A percentile compares a stretch with the other conserved stretches of the same genome.
Conservation (phyloP, 2,329 filamentous ascomycete species). For the Xylogone sp. region DNA sequence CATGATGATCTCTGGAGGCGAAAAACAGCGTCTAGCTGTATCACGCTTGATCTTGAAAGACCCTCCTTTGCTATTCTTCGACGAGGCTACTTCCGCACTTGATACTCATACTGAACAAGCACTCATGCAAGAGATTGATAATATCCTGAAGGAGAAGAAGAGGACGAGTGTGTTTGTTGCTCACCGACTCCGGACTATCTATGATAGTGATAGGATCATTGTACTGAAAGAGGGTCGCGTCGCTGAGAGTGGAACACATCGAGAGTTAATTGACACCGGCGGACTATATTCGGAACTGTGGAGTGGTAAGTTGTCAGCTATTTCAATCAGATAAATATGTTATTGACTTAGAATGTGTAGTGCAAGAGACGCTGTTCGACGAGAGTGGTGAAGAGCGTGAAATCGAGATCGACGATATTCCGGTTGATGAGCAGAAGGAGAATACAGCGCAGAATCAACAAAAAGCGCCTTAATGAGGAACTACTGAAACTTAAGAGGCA, state of each 20-base stretch:
- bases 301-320: constrained; percentile 67
- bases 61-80: constrained; percentile 86
- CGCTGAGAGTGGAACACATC: constrained; percentile 86
- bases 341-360: too few relatives aligned
- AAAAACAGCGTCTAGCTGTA: constrained; percentile 88
- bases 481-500: too few relatives aligned
- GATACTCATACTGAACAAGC: constrained; percentile 93
- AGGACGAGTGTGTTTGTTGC: constrained; percentile 94
- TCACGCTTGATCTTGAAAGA: constrained; percentile 84
- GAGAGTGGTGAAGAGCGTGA: constrained; percentile 41
- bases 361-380: constrained; percentile 58
- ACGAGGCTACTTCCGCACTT: constrained; percentile 88
- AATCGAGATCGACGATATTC: constrained; percentile 12
- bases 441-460: too few relatives aligned
- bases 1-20: constrained; percentile 94
- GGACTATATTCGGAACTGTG: constrained; percentile 87
- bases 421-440: neutral
- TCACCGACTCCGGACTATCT: constrained; percentile 88
- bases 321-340: too few relatives aligned
- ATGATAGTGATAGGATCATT: constrained; percentile 89
- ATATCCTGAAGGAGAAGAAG: constrained; percentile 80
- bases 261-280: constrained; percentile 71
- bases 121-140: constrained; percentile 87
- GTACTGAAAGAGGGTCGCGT: constrained; percentile 81
- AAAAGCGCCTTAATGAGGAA: too few relatives aligned